phyloP scores from a whole-genome alignment of 495 filamentous ascomycete genomes.

The Clohesyomyces aquaticus region DNA sequence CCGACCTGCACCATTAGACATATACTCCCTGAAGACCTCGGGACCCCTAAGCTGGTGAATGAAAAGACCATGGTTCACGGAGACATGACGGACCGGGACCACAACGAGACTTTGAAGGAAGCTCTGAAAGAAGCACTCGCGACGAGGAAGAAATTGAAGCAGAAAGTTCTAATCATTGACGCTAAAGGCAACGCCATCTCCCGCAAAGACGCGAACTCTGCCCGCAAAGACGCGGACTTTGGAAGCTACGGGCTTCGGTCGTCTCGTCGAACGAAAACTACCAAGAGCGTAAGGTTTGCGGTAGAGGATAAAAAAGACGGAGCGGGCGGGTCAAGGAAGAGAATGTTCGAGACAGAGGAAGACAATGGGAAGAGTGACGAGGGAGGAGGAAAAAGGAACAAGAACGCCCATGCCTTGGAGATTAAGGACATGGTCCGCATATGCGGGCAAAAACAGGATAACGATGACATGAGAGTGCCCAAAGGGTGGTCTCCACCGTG shows the following conservation, averaged over 20 bases:
- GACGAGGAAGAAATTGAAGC: too few species aligned
- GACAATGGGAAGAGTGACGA: background rate
- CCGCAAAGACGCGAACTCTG: too few species aligned
- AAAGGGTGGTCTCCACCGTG: background rate
- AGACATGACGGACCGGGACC: too few species aligned
- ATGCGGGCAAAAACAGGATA: background rate
- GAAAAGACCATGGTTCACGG: background rate
- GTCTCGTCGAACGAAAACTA: background rate
- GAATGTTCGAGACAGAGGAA: background rate
- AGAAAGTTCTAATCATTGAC: background rate
- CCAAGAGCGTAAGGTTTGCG: background rate
- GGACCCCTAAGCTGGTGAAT: background rate
- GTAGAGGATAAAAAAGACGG: background rate
- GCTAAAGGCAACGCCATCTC: background rate
- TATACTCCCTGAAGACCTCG: background rate
- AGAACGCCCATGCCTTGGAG: background rate
- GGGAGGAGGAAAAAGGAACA: background rate
- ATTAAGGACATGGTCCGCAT: background rate
- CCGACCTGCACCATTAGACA: background rate
- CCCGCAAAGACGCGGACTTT: too few species aligned
- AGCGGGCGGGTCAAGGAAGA: too few species aligned
- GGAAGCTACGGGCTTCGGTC: background rate
- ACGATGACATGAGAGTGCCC: background rate
- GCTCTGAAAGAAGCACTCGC: background rate
- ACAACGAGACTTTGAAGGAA: background rate